Evolutionary conservation across 139 green algal species (phyloP).

Genomic region (Ettlia oleoabundans): DNA sequence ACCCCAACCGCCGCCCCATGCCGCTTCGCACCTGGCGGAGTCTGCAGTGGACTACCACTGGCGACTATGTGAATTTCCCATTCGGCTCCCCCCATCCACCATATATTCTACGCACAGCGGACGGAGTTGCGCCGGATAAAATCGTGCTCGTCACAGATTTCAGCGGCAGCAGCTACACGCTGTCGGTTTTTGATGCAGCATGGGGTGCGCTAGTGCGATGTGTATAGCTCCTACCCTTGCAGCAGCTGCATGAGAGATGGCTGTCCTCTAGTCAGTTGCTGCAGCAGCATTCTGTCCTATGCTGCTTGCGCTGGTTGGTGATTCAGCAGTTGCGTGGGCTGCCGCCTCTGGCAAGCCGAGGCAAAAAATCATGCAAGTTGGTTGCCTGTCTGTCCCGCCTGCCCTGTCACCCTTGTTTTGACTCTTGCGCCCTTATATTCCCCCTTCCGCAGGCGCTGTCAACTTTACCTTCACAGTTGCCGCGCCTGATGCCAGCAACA

Average conservation of each 20-base stretch:
- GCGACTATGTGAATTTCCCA: constrained; percentile 21
- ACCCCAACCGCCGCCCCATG: not conserved
- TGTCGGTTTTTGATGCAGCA: not conserved
- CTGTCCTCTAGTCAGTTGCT: no score
- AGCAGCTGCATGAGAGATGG: no score
- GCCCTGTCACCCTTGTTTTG: not conserved
- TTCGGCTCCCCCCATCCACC: constrained; percentile 3
- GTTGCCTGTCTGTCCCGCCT: not conserved
- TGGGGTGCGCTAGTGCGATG: not conserved
- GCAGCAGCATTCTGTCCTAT: no score
- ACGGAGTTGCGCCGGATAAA: not conserved
- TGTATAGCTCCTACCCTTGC: no score
- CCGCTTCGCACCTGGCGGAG: not conserved
- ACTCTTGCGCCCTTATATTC: not conserved
- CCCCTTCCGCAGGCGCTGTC: not conserved
- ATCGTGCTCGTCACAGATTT: not conserved
- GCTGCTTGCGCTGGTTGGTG: not conserved
- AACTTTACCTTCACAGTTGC: not conserved
- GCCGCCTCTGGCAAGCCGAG: not conserved
- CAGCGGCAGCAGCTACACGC: constrained; percentile 11
- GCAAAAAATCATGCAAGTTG: not conserved
- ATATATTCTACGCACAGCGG: not conserved
- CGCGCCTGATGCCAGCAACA: not conserved
- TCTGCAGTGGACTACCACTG: constrained; percentile 16
- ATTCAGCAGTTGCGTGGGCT: not conserved